Evolutionary conservation across 768 basidiomycete species (phyloP).

Genomic region (Fistulinella prunicolor): DNA sequence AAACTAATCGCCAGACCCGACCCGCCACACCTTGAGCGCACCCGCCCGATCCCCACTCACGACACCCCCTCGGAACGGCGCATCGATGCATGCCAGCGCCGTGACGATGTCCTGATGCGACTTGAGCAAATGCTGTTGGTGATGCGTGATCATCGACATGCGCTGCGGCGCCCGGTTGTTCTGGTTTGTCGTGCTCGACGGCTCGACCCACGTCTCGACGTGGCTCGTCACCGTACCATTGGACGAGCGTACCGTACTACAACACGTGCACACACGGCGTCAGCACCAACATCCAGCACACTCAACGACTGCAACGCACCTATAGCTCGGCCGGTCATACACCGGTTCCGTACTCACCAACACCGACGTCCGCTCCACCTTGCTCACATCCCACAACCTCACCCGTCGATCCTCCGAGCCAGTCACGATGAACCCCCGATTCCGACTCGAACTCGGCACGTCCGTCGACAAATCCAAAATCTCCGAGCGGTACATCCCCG

Average conservation of each 20-base stretch:
- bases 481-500: constrained; percentile 50
- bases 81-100: constrained; percentile 80
- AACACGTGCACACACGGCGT: too few relatives aligned
- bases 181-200: constrained; percentile 42
- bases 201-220: constrained; percentile 61
- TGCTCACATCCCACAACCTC: constrained; percentile 82
- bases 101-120: constrained; percentile 91
- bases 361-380: constrained; percentile 68
- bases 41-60: constrained; percentile 92
- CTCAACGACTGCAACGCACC: too few relatives aligned
- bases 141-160: constrained; percentile 73
- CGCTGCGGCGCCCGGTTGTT: constrained; percentile 70
- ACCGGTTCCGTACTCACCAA: constrained; percentile 79
- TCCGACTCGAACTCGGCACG: constrained; percentile 37
- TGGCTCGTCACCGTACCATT: constrained; percentile 49
- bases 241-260: constrained; percentile 33
- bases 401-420: constrained; percentile 90
- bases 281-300: too few relatives aligned
- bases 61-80: constrained; percentile 89
- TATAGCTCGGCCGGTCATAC: constrained; percentile 72
- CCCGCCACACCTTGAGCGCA: constrained; percentile 86
- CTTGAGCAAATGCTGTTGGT: constrained; percentile 80
- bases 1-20: constrained; percentile 49
- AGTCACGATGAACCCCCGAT: constrained; percentile 74
- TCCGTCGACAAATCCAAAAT: constrained; percentile 44